A percentile compares a stretch with the other conserved stretches of the same genome.
Conservation (phyloP, 345 rosid genomes). For the Cardamine resedifolia region DNA sequence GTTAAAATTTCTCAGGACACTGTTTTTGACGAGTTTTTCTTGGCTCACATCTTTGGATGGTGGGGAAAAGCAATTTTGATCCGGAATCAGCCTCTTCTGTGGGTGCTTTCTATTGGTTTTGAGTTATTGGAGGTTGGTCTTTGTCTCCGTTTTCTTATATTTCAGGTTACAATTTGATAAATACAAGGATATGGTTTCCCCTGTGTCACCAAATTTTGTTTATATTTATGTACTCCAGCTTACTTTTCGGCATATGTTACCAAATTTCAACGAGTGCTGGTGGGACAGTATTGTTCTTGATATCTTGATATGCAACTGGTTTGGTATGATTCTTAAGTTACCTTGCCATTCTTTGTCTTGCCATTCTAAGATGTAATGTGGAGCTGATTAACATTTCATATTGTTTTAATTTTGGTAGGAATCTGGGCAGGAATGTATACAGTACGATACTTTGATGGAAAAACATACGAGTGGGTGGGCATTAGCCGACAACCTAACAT, state of each 20-base stretch:
- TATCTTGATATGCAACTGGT: slow-evolving; percentile 97
- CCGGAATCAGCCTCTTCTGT: slow-evolving; percentile 93
- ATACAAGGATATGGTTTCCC: background rate
- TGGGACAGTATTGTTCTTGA: slow-evolving; percentile 99
- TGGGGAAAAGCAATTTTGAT: slow-evolving; percentile 99
- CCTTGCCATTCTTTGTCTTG: background rate
- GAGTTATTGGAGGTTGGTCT: slow-evolving; percentile 92
- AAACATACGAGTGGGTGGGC: slow-evolving; percentile 98
- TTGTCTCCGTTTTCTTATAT: slow-evolving; percentile 7
- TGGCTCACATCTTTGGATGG: slow-evolving; percentile 99
- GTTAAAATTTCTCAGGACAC: slow-evolving; percentile 59
- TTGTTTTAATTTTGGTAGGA: slow-evolving; percentile 47
- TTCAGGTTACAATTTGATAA: background rate
- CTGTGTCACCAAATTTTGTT: background rate
- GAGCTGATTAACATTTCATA: background rate
- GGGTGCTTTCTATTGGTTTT: slow-evolving; percentile 97
- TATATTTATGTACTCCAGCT: slow-evolving; percentile 50
- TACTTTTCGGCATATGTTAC: slow-evolving; percentile 96
- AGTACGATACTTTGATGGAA: slow-evolving; percentile 91
- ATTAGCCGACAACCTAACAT: slow-evolving; percentile 95
- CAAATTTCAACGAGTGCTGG: slow-evolving; percentile 99
- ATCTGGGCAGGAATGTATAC: slow-evolving; percentile 99
- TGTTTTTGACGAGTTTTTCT: slow-evolving; percentile 88
- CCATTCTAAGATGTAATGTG: background rate
- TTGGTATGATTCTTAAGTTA: slow-evolving; percentile 61